phyloP scores from a whole-genome alignment of 164 flowering plant species.

The Annona squamosa region DNA sequence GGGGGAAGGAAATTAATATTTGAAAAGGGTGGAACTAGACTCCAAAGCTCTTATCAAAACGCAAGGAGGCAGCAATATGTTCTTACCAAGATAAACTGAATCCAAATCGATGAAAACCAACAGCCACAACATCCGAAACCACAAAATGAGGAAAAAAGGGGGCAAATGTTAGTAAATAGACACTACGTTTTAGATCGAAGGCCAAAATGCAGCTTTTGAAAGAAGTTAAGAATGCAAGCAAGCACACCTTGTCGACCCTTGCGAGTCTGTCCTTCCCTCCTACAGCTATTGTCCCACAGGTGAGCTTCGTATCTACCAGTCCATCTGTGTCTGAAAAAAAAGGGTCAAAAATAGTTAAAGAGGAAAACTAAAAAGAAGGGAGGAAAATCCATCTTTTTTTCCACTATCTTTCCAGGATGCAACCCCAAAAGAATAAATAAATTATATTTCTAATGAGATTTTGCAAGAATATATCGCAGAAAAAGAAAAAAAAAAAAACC shows the following conservation, averaged over 20 bases:
- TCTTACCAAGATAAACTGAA: slow-evolving; percentile 88
- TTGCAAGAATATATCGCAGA: background rate
- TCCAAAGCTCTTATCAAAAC: too few relatives aligned
- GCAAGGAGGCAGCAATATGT: background rate
- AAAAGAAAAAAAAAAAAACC: slow-evolving; percentile 25
- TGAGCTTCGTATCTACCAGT: slow-evolving; percentile 97
- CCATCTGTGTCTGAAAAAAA: slow-evolving; percentile 74
- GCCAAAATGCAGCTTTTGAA: background rate
- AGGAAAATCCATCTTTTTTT: background rate
- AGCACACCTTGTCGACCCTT: slow-evolving; percentile 88
- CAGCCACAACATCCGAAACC: slow-evolving; percentile 9
- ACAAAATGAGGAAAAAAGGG: slow-evolving; percentile 6
- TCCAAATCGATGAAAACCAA: slow-evolving; percentile 18
- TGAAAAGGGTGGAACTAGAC: background rate
- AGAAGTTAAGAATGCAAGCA: background rate
- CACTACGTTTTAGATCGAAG: background rate
- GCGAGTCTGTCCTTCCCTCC: slow-evolving; percentile 94
- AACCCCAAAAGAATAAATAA: too few relatives aligned
- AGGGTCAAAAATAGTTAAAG: background rate
- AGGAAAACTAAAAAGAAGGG: background rate
- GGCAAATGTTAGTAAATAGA: background rate
- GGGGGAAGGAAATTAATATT: background rate
- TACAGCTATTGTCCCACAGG: slow-evolving; percentile 94
- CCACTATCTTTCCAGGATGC: too few relatives aligned
- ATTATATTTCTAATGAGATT: too few relatives aligned